Evolutionary conservation across 1,139 yeast species (phyloP).

Genomic region (Protomyces pachydermus): DNA sequence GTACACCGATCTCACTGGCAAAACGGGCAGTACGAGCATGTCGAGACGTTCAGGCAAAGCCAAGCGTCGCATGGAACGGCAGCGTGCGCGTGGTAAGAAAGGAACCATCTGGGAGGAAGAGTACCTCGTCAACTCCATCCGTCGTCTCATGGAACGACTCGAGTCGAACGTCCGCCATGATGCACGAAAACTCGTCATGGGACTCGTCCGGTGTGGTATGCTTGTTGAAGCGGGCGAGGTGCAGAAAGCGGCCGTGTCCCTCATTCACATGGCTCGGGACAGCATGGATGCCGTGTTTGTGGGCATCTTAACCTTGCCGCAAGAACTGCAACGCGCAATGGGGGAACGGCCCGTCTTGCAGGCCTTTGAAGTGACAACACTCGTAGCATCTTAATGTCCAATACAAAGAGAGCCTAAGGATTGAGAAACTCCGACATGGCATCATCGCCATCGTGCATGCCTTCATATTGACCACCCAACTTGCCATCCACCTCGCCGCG

Average conservation of each 20-base stretch:
- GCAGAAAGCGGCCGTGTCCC: slow-evolving; percentile 61
- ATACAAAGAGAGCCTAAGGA: not conserved
- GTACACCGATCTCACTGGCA: slow-evolving; percentile 91
- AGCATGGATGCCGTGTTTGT: slow-evolving; percentile 19
- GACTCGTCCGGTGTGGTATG: slow-evolving; percentile 65
- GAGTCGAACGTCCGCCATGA: slow-evolving; percentile 64
- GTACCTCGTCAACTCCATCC: slow-evolving; percentile 79
- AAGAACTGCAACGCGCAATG: slow-evolving; percentile 14
- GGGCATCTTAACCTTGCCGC: slow-evolving; percentile 9
- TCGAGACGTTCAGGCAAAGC: slow-evolving; percentile 87
- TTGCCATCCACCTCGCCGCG: slow-evolving; percentile 1
- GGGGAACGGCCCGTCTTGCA: slow-evolving; percentile 8
- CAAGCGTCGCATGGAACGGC: slow-evolving; percentile 89
- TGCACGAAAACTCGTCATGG: slow-evolving; percentile 67
- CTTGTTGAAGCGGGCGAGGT: slow-evolving; percentile 77
- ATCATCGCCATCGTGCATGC: not conserved
- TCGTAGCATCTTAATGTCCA: not conserved
- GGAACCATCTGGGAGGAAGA: slow-evolving; percentile 97
- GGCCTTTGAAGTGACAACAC: not conserved
- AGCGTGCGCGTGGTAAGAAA: slow-evolving; percentile 92
- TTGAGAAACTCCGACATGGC: not conserved
- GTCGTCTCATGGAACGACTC: slow-evolving; percentile 78
- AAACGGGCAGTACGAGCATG: slow-evolving; percentile 74
- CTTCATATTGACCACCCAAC: not conserved
- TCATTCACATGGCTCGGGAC: slow-evolving; percentile 39